phyloP scores from a whole-genome alignment of 352 stramenopile genomes.

The Globisporangium nagaii region DNA sequence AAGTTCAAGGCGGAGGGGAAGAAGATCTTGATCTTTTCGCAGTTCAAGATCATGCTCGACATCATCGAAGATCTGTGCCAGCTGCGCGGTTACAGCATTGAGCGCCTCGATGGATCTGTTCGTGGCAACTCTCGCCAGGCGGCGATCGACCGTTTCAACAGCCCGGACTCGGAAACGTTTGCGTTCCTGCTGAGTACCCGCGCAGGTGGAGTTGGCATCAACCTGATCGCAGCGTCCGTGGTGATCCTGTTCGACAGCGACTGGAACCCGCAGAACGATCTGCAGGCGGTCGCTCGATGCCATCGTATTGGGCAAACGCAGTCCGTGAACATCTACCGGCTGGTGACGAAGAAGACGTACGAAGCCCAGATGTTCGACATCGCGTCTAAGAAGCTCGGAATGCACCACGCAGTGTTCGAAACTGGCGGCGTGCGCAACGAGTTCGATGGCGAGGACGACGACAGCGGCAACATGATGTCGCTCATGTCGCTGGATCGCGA shows the following conservation, averaged over 20 bases:
- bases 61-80: constrained; percentile 91
- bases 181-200: constrained; percentile 96
- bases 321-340: constrained; percentile 98
- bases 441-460: constrained; percentile 93
- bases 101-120: constrained; percentile 96
- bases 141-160: constrained; percentile 98
- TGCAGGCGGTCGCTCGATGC: constrained; percentile 97
- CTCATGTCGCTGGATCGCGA: constrained; percentile 93
- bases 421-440: constrained; percentile 89
- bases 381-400: constrained; percentile 97
- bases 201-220: constrained; percentile 97
- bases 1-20: constrained; percentile 96
- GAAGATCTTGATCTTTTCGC: constrained; percentile 98
- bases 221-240: constrained; percentile 89
- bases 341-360: constrained; percentile 99
- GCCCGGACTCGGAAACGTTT: constrained; percentile 92
- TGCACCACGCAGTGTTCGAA: constrained; percentile 98
- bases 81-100: constrained; percentile 82
- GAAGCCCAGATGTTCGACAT: constrained; percentile 99
- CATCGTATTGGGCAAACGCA: constrained; percentile 99
- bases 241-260: constrained; percentile 93
- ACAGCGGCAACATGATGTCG: constrained; percentile 88
- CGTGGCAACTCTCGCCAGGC: constrained; percentile 96
- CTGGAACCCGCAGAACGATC: constrained; percentile 99
- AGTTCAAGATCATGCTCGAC: constrained; percentile 99